Evolutionary conservation across 2,329 filamentous ascomycete species (phyloP).

Genomic region (Penicillium sp.): DNA sequence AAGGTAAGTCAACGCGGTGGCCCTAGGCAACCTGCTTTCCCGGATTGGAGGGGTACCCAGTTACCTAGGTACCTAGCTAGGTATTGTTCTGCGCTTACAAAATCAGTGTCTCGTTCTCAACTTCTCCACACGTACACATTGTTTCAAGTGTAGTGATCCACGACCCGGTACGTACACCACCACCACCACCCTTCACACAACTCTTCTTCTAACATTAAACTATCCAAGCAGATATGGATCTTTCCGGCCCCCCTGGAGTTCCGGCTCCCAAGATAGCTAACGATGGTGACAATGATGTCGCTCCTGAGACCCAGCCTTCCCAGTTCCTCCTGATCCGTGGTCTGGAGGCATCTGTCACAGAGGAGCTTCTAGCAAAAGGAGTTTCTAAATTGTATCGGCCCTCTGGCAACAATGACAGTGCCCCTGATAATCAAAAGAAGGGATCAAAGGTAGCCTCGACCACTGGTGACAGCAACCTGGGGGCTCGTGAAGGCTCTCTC

Average conservation of each 20-base stretch:
- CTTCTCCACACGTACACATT: conserved; percentile 56
- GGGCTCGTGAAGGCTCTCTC: conserved; percentile 72
- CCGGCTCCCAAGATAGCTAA: conserved; percentile 49
- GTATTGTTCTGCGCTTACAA: not conserved
- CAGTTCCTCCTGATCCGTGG: conserved; percentile 76
- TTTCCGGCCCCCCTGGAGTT: conserved; percentile 37
- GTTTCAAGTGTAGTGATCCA: conserved; percentile 59
- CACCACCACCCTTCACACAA: not conserved
- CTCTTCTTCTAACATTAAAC: conserved; percentile 13
- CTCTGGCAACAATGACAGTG: conserved; percentile 35
- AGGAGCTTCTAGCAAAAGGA: conserved; percentile 70
- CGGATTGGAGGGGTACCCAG: too few relatives aligned
- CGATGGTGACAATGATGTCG: conserved; percentile 56
- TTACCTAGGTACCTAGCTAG: not conserved
- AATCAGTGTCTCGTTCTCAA: conserved; percentile 57
- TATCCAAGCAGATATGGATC: conserved; percentile 24
- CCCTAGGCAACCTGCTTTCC: not conserved
- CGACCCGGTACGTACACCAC: conserved; percentile 49
- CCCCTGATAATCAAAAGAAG: conserved; percentile 44
- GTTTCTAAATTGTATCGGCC: conserved; percentile 71
- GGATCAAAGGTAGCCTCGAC: conserved; percentile 55
- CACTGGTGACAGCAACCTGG: conserved; percentile 61
- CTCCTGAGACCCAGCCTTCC: conserved; percentile 60
- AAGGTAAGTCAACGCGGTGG: conserved; percentile 39
- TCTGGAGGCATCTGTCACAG: conserved; percentile 67